Evolutionary conservation across 2,329 filamentous ascomycete species (phyloP).

Genomic region (Fusarium nematophilum): DNA sequence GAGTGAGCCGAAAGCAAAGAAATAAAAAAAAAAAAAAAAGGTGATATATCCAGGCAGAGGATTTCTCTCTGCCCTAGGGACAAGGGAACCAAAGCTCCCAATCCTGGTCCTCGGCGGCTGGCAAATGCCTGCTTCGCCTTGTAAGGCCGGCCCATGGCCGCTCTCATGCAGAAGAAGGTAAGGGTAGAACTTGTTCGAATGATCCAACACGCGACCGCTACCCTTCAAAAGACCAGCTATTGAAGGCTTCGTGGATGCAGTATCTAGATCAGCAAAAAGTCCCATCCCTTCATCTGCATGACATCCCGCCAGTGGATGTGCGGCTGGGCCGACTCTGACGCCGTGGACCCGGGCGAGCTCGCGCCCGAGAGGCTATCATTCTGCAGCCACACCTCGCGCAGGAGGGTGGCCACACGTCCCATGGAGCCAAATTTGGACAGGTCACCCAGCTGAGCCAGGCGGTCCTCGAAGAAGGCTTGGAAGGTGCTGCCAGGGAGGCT

Average conservation of each 20-base stretch:
- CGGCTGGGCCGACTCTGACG: constrained; percentile 59
- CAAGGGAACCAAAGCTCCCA: constrained; percentile 5
- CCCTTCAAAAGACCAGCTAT: constrained; percentile 54
- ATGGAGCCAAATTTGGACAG: constrained; percentile 85
- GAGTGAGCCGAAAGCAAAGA: constrained; percentile 22
- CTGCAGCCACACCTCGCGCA: constrained; percentile 87
- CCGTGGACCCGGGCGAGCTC: constrained; percentile 51
- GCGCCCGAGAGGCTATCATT: constrained; percentile 66
- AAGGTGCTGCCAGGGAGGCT: constrained; percentile 79
- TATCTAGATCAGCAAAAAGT: constrained; percentile 85
- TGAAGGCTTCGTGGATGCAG: constrained; percentile 40
- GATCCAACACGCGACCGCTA: constrained; percentile 36
- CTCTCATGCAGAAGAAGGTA: constrained; percentile 37
- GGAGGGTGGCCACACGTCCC: constrained; percentile 80
- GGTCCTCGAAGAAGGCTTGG: constrained; percentile 81
- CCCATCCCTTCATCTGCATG: constrained; percentile 92
- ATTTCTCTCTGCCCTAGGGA: constrained; percentile 10
- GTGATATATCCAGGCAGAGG: constrained; percentile 23
- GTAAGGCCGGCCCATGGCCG: constrained; percentile 41
- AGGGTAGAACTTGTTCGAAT: constrained; percentile 31
- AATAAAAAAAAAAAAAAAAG: constrained; percentile 42
- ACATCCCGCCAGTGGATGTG: constrained; percentile 95
- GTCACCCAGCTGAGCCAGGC: constrained; percentile 79
- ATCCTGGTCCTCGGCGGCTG: constrained; percentile 40
- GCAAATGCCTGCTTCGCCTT: constrained; percentile 53